Evolutionary conservation across 495 filamentous ascomycete species (phyloP).

Genomic region (Elasticomyces elasticus): DNA sequence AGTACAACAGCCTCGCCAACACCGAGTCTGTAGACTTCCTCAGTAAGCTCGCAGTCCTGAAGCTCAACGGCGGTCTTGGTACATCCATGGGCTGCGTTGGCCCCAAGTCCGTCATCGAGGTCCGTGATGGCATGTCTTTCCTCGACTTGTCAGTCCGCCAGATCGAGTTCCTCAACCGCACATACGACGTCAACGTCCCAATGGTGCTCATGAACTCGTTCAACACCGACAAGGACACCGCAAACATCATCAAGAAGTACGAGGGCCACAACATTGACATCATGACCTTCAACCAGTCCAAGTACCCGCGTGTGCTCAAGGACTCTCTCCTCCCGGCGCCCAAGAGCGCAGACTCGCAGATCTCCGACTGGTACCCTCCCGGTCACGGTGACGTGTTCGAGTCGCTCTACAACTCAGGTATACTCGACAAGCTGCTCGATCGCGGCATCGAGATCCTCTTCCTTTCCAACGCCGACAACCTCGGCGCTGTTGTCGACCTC

Average conservation of each 20-base stretch:
- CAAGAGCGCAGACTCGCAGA: slow-evolving; percentile 75
- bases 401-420: slow-evolving; percentile 98
- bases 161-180: slow-evolving; percentile 98
- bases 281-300: slow-evolving; percentile 98
- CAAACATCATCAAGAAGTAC: slow-evolving; percentile 99
- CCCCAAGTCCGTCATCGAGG: slow-evolving; percentile 98
- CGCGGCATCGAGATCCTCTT: slow-evolving; percentile 97
- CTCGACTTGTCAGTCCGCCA: slow-evolving; percentile 96
- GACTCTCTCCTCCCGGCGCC: slow-evolving; percentile 95
- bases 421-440: slow-evolving; percentile 87
- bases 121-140: slow-evolving; percentile 99
- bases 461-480: slow-evolving; percentile 97
- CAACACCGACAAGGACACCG: slow-evolving; percentile 98
- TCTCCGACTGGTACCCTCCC: slow-evolving; percentile 97
- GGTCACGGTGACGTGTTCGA: slow-evolving; percentile 99
- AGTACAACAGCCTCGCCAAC: slow-evolving; percentile 78
- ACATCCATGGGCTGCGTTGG: slow-evolving; percentile 99
- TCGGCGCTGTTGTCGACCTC: slow-evolving; percentile 94
- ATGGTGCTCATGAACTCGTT: slow-evolving; percentile 99
- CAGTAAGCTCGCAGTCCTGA: slow-evolving; percentile 95
- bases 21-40: slow-evolving; percentile 84
- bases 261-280: slow-evolving; percentile 99
- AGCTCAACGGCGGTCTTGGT: slow-evolving; percentile 98
- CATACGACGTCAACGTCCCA: slow-evolving; percentile 91
- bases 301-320: slow-evolving; percentile 94